Base-by-base conservation (phyloP, 2,329 filamentous ascomycete species). In the Sporothrix brunneoviolacea region DNA sequence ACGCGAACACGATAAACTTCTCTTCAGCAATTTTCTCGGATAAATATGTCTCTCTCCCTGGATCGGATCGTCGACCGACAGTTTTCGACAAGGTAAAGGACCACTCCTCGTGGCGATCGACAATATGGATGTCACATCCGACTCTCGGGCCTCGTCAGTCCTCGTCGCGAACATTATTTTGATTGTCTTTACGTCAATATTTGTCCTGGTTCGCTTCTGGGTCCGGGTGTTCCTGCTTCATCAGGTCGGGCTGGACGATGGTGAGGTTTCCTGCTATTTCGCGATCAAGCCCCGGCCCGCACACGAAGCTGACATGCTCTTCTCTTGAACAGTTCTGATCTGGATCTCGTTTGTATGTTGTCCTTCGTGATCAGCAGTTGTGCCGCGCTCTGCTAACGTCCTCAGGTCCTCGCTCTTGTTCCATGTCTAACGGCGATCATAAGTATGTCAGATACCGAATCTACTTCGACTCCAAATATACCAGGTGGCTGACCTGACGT, bases 171-270 rank as follows among this genome's bases (percentile, higher is more conserved):
- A 48, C 18, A 30, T 30, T 4, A 28, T 22, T 2, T 19, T 48
- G n/a, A 18, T 48, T 4, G 19, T n/a, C 21, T 16, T 48, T n/a
- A 48, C 46, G n/a, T 28, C 24, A 15, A 19, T 42, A 8, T 48
- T 51, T 15, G 6, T 46, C 5, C 4, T 28, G 4, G 15, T 51
- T 6, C 28, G 37, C 4, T 18, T 51, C 37, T 35, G 9, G 16
- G 43, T 39, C 22, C 43, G 38, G 18, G 28, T 48, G 2, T 32
- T 44, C 24, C 9, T 42, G 8, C 15, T 48, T 8, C 27, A 27
- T 30, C 30, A 35, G 3, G 46, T 48, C 38, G 46, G 46, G 4
- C 37, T 48, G 5, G 46, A 48, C 30, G 46, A 48, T 21, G 38
- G 36, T 38, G 36, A 8, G 36, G 10, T 9, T n/a, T 38, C 4